These are phyloP conservation scores for Colletotrichum lentis DNA, from an alignment of 2,329 filamentous ascomycete species.

Conservation along the genomic window DNA sequence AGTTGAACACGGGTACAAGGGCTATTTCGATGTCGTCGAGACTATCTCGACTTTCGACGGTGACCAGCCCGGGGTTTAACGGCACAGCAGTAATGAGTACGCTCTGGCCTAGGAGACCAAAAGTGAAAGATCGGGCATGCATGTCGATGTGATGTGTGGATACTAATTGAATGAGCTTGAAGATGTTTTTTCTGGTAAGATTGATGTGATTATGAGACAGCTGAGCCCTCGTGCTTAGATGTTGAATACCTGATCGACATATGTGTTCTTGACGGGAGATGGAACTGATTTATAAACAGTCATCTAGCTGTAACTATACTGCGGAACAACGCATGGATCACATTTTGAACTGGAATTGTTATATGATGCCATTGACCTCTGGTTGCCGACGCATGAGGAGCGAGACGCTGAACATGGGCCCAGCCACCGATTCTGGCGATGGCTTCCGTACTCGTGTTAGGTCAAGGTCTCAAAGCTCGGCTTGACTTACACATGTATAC, in stretches of 20 bases:
- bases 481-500: background rate
- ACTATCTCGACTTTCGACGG: background rate
- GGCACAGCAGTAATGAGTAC: background rate
- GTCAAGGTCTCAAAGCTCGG: too few relatives aligned
- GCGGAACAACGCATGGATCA: background rate
- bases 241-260: background rate
- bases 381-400: background rate
- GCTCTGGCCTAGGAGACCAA: background rate
- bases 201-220: background rate
- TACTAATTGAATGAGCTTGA: too few relatives aligned
- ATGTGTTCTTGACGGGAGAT: background rate
- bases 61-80: background rate
- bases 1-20: background rate
- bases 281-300: background rate
- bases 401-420: background rate
- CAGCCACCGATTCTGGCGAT: background rate
- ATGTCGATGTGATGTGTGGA: background rate
- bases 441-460: background rate
- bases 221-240: background rate
- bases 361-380: background rate
- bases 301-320: background rate
- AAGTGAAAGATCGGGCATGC: background rate
- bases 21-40: background rate
- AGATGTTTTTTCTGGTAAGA: background rate
- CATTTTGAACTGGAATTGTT: background rate